Conservation (phyloP, 371 early-diverging fungal species). For the Mortierella sp. region DNA sequence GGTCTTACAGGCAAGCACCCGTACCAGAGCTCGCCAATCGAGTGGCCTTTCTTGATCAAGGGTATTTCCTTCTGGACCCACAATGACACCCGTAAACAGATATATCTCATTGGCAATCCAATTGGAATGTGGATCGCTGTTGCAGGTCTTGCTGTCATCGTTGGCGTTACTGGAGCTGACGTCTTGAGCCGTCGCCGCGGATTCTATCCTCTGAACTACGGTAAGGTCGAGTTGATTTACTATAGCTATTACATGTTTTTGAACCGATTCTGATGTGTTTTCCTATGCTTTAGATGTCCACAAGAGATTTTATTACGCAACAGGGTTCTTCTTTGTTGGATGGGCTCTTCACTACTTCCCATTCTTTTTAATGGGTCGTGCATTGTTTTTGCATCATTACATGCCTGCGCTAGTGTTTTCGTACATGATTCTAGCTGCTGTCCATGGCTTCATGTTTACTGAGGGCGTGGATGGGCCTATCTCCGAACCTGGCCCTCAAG, state of each 20-base stretch:
- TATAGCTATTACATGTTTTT: background rate
- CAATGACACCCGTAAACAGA: slow-evolving; percentile 76
- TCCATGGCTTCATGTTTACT: slow-evolving; percentile 76
- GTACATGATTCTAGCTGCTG: slow-evolving; percentile 79
- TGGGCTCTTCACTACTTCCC: slow-evolving; percentile 96
- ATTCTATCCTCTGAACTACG: slow-evolving; percentile 69
- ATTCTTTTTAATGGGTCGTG: slow-evolving; percentile 96
- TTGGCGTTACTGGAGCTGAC: slow-evolving; percentile 69
- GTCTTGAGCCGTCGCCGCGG: slow-evolving; percentile 78
- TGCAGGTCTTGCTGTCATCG: slow-evolving; percentile 69
- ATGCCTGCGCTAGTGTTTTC: slow-evolving; percentile 88
- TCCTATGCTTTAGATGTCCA: slow-evolving; percentile 60
- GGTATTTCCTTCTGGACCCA: slow-evolving; percentile 97
- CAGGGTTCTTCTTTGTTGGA: slow-evolving; percentile 87
- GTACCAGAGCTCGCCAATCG: slow-evolving; percentile 84
- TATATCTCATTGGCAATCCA: slow-evolving; percentile 98
- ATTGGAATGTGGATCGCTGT: slow-evolving; percentile 90
- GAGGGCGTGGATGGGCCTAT: slow-evolving; percentile 71
- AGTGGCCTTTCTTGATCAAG: slow-evolving; percentile 92
- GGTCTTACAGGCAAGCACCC: slow-evolving; percentile 94
- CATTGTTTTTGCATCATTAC: slow-evolving; percentile 98
- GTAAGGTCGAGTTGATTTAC: slow-evolving; percentile 22
- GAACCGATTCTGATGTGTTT: background rate
- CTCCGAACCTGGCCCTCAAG: slow-evolving; percentile 56
- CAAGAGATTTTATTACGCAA: slow-evolving; percentile 71